Percentiles rank a stretch among this genome's conserved stretches.
These are phyloP conservation scores for Entophlyctis helioformis DNA, from an alignment of 192 early-diverging fungal species.

Conservation along the genomic window DNA sequence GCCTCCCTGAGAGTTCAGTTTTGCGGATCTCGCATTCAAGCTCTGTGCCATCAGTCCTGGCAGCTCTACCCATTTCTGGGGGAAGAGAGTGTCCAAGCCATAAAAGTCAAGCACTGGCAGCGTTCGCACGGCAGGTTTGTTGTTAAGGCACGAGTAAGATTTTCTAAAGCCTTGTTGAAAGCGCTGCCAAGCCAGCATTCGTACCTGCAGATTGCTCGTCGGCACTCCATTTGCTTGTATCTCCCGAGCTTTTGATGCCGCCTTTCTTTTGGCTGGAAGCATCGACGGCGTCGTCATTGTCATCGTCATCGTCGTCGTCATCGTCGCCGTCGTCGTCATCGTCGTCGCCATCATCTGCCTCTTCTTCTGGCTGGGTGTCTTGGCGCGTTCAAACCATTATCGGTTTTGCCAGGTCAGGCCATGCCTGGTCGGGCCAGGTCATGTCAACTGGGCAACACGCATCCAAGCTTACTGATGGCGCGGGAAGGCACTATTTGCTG, in stretches of 20 bases:
- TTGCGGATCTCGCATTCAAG: neutral
- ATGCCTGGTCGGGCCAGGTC: too few relatives aligned
- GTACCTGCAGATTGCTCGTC: slow-evolving; percentile 19
- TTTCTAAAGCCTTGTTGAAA: neutral
- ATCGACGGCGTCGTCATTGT: slow-evolving; percentile 2
- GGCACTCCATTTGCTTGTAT: slow-evolving; percentile 5
- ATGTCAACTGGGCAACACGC: too few relatives aligned
- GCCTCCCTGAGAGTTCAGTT: neutral
- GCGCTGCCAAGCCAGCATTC: neutral
- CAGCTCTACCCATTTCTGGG: slow-evolving; percentile 23
- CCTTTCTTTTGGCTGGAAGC: neutral
- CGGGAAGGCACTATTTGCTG: too few relatives aligned
- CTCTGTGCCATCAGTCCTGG: neutral
- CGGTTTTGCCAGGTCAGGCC: too few relatives aligned
- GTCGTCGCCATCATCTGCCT: neutral
- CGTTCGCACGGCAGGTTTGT: neutral
- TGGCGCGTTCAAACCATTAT: too few relatives aligned
- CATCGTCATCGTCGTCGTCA: slow-evolving; percentile 1
- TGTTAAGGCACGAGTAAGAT: neutral
- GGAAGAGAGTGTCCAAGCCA: slow-evolving; percentile 21
- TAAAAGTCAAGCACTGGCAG: slow-evolving; percentile 26
- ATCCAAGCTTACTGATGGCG: too few relatives aligned
- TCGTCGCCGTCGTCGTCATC: too few relatives aligned
- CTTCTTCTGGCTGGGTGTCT: neutral
- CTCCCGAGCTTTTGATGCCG: neutral